Conservation (phyloP, 768 basidiomycete genomes). For the Chalciporus piperatus region DNA sequence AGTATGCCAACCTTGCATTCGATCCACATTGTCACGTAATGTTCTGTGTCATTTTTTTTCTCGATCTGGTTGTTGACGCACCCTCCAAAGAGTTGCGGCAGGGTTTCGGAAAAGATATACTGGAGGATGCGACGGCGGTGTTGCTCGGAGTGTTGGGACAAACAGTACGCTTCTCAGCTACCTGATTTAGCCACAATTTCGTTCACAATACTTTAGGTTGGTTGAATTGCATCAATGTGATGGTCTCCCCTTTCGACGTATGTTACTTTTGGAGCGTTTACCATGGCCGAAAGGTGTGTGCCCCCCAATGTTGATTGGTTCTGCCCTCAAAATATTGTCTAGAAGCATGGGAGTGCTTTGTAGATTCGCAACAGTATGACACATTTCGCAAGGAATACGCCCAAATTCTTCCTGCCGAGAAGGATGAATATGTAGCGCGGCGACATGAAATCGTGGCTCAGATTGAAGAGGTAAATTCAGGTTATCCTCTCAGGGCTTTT, state of each 20-base stretch:
- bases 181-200: no score
- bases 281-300: neutral
- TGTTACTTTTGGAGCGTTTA: neutral
- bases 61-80: neutral
- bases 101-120: neutral
- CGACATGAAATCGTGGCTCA: neutral
- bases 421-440: neutral
- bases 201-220: neutral
- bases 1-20: constrained; percentile 41
- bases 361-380: neutral
- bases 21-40: constrained; percentile 15
- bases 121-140: neutral
- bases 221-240: neutral
- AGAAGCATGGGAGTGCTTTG: neutral
- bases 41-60: neutral
- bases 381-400: neutral
- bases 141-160: neutral
- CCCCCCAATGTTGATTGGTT: no score
- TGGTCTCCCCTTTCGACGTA: neutral
- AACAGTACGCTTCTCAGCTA: neutral
- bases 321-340: no score
- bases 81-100: no score
- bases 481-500: no score
- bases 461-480: no score
- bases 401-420: neutral